Evolutionary conservation across 129 eudicot species (phyloP).

Genomic region (Lactuca saligna): DNA sequence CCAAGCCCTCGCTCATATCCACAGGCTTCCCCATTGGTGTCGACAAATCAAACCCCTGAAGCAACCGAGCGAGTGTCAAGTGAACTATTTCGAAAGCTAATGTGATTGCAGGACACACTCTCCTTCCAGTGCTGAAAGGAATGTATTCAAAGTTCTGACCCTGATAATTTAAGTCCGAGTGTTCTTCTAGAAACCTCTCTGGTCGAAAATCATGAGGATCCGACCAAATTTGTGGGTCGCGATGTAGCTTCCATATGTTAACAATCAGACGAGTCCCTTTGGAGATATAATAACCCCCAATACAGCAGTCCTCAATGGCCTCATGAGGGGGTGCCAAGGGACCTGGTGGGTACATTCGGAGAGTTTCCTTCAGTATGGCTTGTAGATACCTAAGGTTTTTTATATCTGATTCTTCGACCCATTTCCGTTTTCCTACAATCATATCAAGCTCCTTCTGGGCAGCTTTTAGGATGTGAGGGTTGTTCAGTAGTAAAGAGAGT

Average conservation of each 20-base stretch:
- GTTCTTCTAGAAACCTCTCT: constrained; percentile 30
- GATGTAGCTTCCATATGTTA: constrained; percentile 53
- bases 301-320: constrained; percentile 40
- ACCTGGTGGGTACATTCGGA: constrained; percentile 63
- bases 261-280: constrained; percentile 49
- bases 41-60: constrained; percentile 29
- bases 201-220: constrained; percentile 37
- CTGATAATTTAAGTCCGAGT: background rate
- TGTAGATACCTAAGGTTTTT: constrained; percentile 34
- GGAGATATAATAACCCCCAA: constrained; percentile 32
- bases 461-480: constrained; percentile 14
- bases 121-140: constrained; percentile 36
- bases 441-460: constrained; percentile 45
- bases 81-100: constrained; percentile 13
- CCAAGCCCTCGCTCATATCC: constrained; percentile 37
- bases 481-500: constrained; percentile 45
- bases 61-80: constrained; percentile 28
- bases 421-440: constrained; percentile 34
- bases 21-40: constrained; percentile 20
- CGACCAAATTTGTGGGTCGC: constrained; percentile 43
- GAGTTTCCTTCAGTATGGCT: constrained; percentile 51
- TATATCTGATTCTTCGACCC: constrained; percentile 49
- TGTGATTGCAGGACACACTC: constrained; percentile 40
- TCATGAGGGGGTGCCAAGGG: constrained; percentile 49
- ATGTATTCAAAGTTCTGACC: constrained; percentile 40